Conservation (phyloP, 2,329 filamentous ascomycete species). For the Hymenotorrendiella dingleyae region DNA sequence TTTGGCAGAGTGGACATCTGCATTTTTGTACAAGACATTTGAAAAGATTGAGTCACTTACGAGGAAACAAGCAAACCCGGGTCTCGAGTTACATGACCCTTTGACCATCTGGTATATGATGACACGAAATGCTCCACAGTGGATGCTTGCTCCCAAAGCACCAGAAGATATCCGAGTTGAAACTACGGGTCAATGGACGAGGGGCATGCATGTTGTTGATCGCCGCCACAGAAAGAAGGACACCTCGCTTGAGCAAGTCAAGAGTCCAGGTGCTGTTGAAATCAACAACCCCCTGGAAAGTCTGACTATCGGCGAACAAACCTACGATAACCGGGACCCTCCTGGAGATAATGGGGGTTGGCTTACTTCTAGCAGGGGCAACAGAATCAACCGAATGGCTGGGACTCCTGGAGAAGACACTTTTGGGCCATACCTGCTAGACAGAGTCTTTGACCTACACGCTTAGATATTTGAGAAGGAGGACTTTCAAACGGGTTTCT, state of each 20-base stretch:
- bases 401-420: conserved; percentile 59
- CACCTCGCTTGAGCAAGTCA: conserved; percentile 27
- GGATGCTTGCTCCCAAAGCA: conserved; percentile 48
- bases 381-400: conserved; percentile 71
- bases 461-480: not conserved
- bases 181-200: conserved; percentile 87
- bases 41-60: conserved; percentile 60
- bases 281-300: conserved; percentile 32
- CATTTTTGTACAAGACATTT: conserved; percentile 68
- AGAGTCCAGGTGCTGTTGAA: conserved; percentile 29
- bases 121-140: conserved; percentile 50
- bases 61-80: conserved; percentile 50
- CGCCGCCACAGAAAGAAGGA: conserved; percentile 54
- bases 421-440: conserved; percentile 62
- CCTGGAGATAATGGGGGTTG: conserved; percentile 70
- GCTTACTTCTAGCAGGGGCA: conserved; percentile 69
- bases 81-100: conserved; percentile 69
- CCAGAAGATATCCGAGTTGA: conserved; percentile 85
- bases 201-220: conserved; percentile 86
- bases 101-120: conserved; percentile 75
- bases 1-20: conserved; percentile 65
- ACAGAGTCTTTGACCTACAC: conserved; percentile 41
- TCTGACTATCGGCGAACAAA: conserved; percentile 37
- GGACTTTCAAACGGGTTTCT: not conserved
- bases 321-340: conserved; percentile 46